phyloP scores from a whole-genome alignment of 1,284 basidiomycete species.

The Rhodofomes roseus region DNA sequence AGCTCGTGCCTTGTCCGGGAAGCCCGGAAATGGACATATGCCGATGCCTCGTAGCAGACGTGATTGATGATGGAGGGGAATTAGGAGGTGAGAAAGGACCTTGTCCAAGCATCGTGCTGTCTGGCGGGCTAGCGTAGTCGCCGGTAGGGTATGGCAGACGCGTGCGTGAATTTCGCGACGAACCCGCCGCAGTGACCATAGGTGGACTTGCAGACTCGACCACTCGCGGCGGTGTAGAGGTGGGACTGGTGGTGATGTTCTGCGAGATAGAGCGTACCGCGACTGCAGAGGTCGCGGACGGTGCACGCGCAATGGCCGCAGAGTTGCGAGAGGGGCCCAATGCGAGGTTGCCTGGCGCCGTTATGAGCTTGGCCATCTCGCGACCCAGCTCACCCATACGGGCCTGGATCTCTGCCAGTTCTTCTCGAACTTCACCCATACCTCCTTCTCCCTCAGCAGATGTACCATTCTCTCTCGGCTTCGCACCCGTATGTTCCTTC shows the following conservation, averaged over 20 bases:
- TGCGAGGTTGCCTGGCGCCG: constrained; percentile 50
- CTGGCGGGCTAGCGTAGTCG: constrained; percentile 66
- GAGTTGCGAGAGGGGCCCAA: constrained; percentile 47
- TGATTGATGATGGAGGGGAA: constrained; percentile 53
- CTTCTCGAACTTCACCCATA: constrained; percentile 55
- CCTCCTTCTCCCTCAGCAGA: constrained; percentile 32
- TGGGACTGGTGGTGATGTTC: constrained; percentile 32
- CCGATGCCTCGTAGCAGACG: constrained; percentile 20
- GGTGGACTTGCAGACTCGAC: constrained; percentile 66
- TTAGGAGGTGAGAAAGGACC: constrained; percentile 56
- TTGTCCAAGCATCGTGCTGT: constrained; percentile 30
- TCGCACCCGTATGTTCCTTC: constrained; percentile 24
- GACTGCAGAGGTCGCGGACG: constrained; percentile 29
- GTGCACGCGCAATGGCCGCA: constrained; percentile 36
- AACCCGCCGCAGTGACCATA: constrained; percentile 35
- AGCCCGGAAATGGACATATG: constrained; percentile 30
- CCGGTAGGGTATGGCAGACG: constrained; percentile 77
- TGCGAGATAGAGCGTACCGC: constrained; percentile 30
- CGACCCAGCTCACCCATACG: constrained; percentile 69
- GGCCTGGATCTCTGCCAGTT: constrained; percentile 66
- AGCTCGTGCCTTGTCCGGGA: constrained; percentile 17
- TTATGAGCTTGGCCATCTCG: constrained; percentile 71
- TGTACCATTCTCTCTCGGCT: constrained; percentile 11
- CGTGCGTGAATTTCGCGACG: constrained; percentile 37
- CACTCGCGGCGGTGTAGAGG: constrained; percentile 39